Evolutionary conservation across 2,329 filamentous ascomycete genomes (phyloP).

Genomic region (Geosmithia morbida): DNA sequence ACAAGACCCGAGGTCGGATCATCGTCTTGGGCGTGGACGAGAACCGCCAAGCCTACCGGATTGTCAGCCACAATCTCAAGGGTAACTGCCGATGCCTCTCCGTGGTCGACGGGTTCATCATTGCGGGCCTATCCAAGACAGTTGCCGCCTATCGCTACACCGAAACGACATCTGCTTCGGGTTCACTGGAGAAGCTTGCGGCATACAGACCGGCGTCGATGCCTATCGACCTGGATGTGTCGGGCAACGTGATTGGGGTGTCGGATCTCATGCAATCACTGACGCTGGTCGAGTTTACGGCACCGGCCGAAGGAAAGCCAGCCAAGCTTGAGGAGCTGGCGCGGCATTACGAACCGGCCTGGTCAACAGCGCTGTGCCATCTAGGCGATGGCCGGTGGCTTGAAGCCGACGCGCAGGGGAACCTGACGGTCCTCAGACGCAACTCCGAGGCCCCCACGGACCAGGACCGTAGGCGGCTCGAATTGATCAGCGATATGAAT

Average conservation of each 20-base stretch:
- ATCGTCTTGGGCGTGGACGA: slow-evolving; percentile 71
- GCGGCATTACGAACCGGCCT: slow-evolving; percentile 67
- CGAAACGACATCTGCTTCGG: slow-evolving; percentile 39
- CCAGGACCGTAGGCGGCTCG: slow-evolving; percentile 57
- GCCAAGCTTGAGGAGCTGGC: slow-evolving; percentile 59
- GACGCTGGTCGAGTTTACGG: slow-evolving; percentile 58
- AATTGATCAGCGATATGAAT: slow-evolving; percentile 66
- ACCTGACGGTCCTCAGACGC: slow-evolving; percentile 65
- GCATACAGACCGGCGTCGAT: slow-evolving; percentile 72
- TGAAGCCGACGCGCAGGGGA: slow-evolving; percentile 75
- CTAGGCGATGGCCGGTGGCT: slow-evolving; percentile 65
- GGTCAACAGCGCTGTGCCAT: slow-evolving; percentile 66
- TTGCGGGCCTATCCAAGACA: slow-evolving; percentile 82
- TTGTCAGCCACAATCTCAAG: slow-evolving; percentile 56
- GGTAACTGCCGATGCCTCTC: slow-evolving; percentile 71
- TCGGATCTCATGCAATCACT: slow-evolving; percentile 92
- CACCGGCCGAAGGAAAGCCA: slow-evolving; percentile 37
- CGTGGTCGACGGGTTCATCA: slow-evolving; percentile 57
- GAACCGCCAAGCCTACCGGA: slow-evolving; percentile 56
- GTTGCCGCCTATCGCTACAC: slow-evolving; percentile 45
- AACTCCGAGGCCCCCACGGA: slow-evolving; percentile 59
- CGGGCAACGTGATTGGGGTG: slow-evolving; percentile 63
- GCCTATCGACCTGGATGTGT: slow-evolving; percentile 66
- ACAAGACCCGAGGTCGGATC: slow-evolving; percentile 54
- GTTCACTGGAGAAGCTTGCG: slow-evolving; percentile 53